phyloP scores from a whole-genome alignment of 2,329 filamentous ascomycete genomes.

The Blumeriella jaapii region DNA sequence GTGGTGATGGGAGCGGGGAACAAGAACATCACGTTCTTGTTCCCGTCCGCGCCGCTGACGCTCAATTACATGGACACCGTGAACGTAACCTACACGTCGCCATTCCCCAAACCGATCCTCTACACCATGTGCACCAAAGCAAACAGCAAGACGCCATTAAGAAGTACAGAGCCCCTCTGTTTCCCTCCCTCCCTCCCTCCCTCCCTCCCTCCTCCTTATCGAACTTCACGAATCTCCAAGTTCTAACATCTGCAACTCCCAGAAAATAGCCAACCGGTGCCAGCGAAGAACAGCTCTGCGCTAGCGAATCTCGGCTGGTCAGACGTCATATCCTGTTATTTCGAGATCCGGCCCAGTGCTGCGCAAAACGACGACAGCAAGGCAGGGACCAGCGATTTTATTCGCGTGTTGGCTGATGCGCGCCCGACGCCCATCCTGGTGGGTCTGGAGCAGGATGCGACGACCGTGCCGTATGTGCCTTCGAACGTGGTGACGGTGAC shows the following conservation, averaged over 20 bases:
- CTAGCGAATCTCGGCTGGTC: conserved; percentile 11
- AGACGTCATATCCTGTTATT: conserved; percentile 12
- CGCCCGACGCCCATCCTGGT: conserved; percentile 1
- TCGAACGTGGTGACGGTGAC: conserved; percentile 1
- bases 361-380: conserved; percentile 5
- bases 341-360: conserved; percentile 14
- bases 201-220: too few relatives aligned
- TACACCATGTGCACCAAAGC: conserved; percentile 12
- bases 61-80: conserved; percentile 16
- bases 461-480: not conserved
- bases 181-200: too few relatives aligned
- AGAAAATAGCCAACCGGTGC: conserved; percentile 6
- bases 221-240: not conserved
- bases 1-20: conserved; percentile 3
- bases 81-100: conserved; percentile 16
- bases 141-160: not conserved
- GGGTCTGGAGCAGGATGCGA: not conserved
- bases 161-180: not conserved
- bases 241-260: not conserved
- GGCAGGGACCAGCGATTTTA: conserved; percentile 11
- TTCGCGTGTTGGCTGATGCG: conserved; percentile 3
- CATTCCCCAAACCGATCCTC: conserved; percentile 10
- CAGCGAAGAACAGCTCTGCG: conserved; percentile 11
- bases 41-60: conserved; percentile 14
- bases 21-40: conserved; percentile 14